Evolutionary conservation across 2,329 filamentous ascomycete species (phyloP).

Genomic region (Apiospora kogelbergensis): DNA sequence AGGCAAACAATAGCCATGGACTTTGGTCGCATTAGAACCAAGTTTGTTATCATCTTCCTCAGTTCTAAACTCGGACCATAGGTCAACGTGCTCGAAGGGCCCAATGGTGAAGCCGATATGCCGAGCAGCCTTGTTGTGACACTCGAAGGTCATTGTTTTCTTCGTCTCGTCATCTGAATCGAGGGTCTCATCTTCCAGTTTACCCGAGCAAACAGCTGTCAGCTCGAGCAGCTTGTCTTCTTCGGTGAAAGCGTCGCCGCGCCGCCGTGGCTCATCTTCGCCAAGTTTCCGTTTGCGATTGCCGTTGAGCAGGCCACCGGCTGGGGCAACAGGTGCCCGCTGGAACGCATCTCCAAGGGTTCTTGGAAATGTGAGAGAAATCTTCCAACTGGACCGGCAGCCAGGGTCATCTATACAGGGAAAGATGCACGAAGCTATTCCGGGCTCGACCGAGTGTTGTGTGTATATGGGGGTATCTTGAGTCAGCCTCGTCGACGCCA

Average conservation of each 20-base stretch:
- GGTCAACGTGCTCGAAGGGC: conserved; percentile 89
- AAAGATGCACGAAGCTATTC: conserved; percentile 82
- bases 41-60: conserved; percentile 91
- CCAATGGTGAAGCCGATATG: conserved; percentile 94
- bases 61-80: conserved; percentile 81
- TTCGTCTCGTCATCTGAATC: conserved; percentile 76
- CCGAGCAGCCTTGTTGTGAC: conserved; percentile 75
- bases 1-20: conserved; percentile 90
- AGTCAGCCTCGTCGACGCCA: conserved; percentile 76
- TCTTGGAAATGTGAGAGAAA: conserved; percentile 82
- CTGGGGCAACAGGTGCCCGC: conserved; percentile 42
- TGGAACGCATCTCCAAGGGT: conserved; percentile 78
- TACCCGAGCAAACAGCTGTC: conserved; percentile 87
- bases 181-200: conserved; percentile 77
- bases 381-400: conserved; percentile 80
- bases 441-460: conserved; percentile 74
- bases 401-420: conserved; percentile 88
- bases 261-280: conserved; percentile 36
- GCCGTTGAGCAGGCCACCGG: conserved; percentile 31
- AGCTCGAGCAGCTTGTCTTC: conserved; percentile 89
- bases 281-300: conserved; percentile 39
- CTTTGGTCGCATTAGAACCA: conserved; percentile 81
- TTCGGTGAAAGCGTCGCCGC: conserved; percentile 53
- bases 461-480: conserved; percentile 90
- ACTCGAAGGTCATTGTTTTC: conserved; percentile 85